Conservation (phyloP, 2,329 filamentous ascomycete genomes). For the Bipolaris gigantea region DNA sequence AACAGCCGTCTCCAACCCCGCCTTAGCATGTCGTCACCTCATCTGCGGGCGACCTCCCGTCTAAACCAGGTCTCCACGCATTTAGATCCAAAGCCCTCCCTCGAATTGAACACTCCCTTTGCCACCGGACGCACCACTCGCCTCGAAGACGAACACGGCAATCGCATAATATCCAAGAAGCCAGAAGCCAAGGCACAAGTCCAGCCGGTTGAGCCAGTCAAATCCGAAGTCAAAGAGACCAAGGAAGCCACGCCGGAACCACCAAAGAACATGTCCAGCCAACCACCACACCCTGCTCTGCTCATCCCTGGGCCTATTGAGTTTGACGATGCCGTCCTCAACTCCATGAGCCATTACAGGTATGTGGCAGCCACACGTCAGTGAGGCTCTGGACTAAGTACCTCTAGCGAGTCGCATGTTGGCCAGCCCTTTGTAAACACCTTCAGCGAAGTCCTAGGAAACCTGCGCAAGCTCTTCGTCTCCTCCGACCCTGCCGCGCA, state of each 20-base stretch:
- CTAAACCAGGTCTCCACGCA: conserved; percentile 64
- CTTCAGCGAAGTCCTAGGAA: conserved; percentile 86
- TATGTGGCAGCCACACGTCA: conserved; percentile 40
- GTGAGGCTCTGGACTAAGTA: conserved; percentile 4
- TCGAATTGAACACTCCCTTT: conserved; percentile 65
- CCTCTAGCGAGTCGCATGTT: conserved; percentile 84
- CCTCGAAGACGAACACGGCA: conserved; percentile 57
- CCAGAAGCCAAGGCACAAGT: conserved; percentile 4
- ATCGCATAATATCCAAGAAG: conserved; percentile 20
- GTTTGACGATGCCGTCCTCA: conserved; percentile 94
- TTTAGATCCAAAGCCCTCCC: conserved; percentile 58
- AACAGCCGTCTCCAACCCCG: conserved; percentile 36
- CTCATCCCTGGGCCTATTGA: conserved; percentile 97
- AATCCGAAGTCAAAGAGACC: conserved; percentile 6
- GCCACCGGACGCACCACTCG: conserved; percentile 60
- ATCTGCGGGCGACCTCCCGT: conserved; percentile 50
- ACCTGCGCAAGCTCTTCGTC: conserved; percentile 93
- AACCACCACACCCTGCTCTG: conserved; percentile 69
- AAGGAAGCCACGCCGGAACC: conserved; percentile 21
- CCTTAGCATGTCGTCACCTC: conserved; percentile 34
- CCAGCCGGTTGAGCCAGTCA: conserved; percentile 1
- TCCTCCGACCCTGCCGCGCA: conserved; percentile 79
- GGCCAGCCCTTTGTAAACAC: conserved; percentile 83
- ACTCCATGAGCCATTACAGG: conserved; percentile 95
- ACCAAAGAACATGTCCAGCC: conserved; percentile 55